Base-by-base conservation (phyloP, 371 early-diverging fungal genomes). In the Basidiobolus meristosporus region DNA sequence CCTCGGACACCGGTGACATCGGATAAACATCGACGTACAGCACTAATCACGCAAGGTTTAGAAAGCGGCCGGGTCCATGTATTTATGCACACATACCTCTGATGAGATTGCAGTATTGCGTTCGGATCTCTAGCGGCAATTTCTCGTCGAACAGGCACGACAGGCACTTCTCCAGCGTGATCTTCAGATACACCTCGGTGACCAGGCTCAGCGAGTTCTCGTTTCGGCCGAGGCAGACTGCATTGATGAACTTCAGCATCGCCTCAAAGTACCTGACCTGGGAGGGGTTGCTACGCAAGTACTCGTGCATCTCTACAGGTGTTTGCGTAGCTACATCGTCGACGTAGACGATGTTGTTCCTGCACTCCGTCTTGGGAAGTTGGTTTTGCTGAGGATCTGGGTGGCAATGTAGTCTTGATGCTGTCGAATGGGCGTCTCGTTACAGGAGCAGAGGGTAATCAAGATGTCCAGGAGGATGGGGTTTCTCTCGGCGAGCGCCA, bases 51-150 rank as follows among this genome's bases (percentile, higher is more conserved):
- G 5, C 57, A 20, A 48, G 36, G 31, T 41, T 47, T 36, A 49
- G 47, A 1, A 48, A 45, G 1, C 42, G 41, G 10, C n/a, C n/a
- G n/a, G n/a, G n/a, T n/a, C n/a, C n/a, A n/a, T n/a, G n/a, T n/a
- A 47, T 45, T 16, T 56, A 48, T 16, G 57, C 29, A 41, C 53
- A 54, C 3, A 54, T 36, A 63, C 65, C 63, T 62, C 52, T 40
- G 7, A 70, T 34, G 35, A 59, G 31, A 46, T 66, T 57, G 35
- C 59, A 58, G 41, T 58, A 65, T 10, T 42, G 46, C 1, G 61
- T 52, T 12, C 63, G 44, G 6, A 66, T 45, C 12, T 33, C 43
- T 15, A 37, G 41, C 0, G 67, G 67, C 3, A 70, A 35, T 10
- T 45, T 43, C 7, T 50, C 42, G 37, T 59, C 50, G 16, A 53